Base-by-base conservation (phyloP, 2,329 filamentous ascomycete genomes). In the Monilinia fructicola region DNA sequence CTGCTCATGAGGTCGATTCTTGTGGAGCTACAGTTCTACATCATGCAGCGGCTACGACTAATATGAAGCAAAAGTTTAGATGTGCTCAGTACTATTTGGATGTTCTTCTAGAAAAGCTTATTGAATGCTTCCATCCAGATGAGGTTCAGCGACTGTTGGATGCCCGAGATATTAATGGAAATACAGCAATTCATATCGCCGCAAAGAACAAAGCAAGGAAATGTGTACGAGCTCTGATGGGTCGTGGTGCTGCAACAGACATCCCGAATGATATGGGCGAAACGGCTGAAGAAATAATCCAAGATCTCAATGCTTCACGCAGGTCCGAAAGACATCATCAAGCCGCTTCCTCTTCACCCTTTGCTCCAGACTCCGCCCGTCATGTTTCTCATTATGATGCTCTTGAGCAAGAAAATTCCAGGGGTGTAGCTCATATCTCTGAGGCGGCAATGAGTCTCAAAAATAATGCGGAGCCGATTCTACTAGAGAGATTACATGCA, bases 11-110 rank as follows among this genome's bases (percentile, higher is more conserved):
- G 67, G 85, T 90, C 28, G 95, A 99, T 76, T 88, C 87, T 77
- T 89, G 89, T 61, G 90, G 92, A 16, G 90, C 90, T 68, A 97
- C 93, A 0, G 91, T 97, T 62, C 94, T 99, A 74, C 95, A 98
- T 75, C 94, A 98, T 77, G 93, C 96, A 54, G 92, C 93, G 23
- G 90, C 91, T 64, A 94, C 94, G 73, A 96, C 94, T 67, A 91
- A 90, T 63, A 90, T 92, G 61, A 80, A 85, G 6, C 91, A 90
- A 69, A 97, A 94, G 78, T 93, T 93, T 76, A 89, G 91, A 28
- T 96, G 91, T 74, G 93, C 93, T 42, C 86, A 92, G 44, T 98
- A 98, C 77, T 99, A 99, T 78, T 85, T 97, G 42, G 94, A 98
- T 77, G 90, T 90, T 70, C 89, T 98, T 69, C 83, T 98, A 65